phyloP scores from a whole-genome alignment of 306 rosid genomes.

The Cucurbita moschata region DNA sequence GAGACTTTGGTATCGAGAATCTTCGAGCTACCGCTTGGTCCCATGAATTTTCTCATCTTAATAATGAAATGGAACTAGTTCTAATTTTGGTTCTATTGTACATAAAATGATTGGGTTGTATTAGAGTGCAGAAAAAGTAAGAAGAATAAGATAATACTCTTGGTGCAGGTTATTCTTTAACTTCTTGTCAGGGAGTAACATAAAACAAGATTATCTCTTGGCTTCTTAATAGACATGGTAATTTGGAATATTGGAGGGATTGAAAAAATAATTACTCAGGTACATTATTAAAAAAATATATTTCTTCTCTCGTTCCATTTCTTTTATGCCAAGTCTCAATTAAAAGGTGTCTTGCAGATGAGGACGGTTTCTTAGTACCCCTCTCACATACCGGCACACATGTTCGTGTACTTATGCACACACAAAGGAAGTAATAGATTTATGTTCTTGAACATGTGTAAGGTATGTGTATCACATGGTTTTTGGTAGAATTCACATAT shows the following conservation, averaged over 20 bases:
- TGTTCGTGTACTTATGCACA: neutral
- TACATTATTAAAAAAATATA: neutral
- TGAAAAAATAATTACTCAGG: neutral
- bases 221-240: neutral
- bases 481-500: neutral
- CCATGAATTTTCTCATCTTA: neutral
- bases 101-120: neutral
- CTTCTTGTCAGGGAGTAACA: neutral
- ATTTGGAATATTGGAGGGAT: neutral
- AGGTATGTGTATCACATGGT: neutral
- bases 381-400: neutral
- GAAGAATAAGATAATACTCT: neutral
- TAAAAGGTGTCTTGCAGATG: neutral
- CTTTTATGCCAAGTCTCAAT: neutral
- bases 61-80: neutral
- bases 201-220: neutral
- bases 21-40: neutral
- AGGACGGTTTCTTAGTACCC: neutral
- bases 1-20: neutral
- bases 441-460: neutral
- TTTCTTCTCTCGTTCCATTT: neutral
- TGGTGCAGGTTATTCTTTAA: neutral
- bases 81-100: neutral
- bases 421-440: neutral
- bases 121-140: neutral